Percentiles rank a stretch among this genome's conserved stretches.
phyloP scores from a whole-genome alignment of 2,329 filamentous ascomycete genomes.

The Calycina herbarum region DNA sequence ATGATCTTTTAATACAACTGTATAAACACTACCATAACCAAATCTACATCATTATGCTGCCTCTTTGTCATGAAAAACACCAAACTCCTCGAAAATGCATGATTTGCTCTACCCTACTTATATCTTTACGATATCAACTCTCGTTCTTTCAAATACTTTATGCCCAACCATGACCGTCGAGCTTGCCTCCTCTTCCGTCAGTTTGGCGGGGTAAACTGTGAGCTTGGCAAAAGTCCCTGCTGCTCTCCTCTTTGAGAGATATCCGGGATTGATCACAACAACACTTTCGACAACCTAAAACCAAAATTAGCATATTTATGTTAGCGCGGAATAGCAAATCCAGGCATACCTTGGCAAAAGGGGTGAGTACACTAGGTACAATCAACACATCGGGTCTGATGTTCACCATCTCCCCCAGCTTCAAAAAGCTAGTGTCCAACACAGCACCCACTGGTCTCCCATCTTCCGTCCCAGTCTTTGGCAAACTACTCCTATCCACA shows the following conservation, averaged over 20 bases:
- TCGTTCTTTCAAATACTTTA: slow-evolving; percentile 75
- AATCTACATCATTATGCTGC: not conserved
- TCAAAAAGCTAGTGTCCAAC: slow-evolving; percentile 81
- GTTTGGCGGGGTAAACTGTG: slow-evolving; percentile 65
- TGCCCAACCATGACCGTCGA: slow-evolving; percentile 64
- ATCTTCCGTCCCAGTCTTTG: slow-evolving; percentile 61
- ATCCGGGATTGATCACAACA: slow-evolving; percentile 86
- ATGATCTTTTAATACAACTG: slow-evolving; percentile 9
- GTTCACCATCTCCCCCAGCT: slow-evolving; percentile 87
- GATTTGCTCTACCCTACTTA: slow-evolving; percentile 33
- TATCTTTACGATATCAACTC: slow-evolving; percentile 86
- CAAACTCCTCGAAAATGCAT: not conserved
- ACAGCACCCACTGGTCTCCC: slow-evolving; percentile 69
- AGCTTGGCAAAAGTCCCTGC: slow-evolving; percentile 85
- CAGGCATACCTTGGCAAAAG: slow-evolving; percentile 79
- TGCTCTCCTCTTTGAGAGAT: slow-evolving; percentile 78
- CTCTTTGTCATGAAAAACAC: not conserved
- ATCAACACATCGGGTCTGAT: slow-evolving; percentile 83
- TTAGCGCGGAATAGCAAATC: not conserved
- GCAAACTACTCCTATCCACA: slow-evolving; percentile 64
- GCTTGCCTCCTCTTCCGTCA: slow-evolving; percentile 58
- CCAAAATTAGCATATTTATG: slow-evolving; percentile 9
- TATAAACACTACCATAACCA: not conserved
- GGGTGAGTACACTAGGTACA: slow-evolving; percentile 76
- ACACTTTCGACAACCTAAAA: slow-evolving; percentile 84